Conservation (phyloP, 129 eudicot species). For the Flaveria ramosissima region DNA sequence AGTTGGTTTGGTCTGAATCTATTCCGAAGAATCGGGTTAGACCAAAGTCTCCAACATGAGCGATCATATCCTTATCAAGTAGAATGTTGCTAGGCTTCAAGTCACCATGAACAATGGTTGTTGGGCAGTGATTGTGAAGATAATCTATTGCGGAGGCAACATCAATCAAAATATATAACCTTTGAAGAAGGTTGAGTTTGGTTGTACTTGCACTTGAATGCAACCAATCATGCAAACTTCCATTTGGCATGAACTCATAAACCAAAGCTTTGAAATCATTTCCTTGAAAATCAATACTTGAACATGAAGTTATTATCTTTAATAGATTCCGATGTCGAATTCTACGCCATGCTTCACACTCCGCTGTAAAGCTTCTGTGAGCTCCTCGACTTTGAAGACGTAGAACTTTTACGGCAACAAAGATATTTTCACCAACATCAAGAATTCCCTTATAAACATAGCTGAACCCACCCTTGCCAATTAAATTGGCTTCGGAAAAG, state of each 20-base stretch:
- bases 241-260: slow-evolving; percentile 28
- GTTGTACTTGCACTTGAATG: background rate
- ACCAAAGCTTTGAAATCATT: slow-evolving; percentile 27
- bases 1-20: background rate
- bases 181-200: slow-evolving; percentile 11
- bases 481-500: slow-evolving; percentile 30
- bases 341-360: slow-evolving; percentile 33
- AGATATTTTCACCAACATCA: background rate
- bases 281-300: slow-evolving; percentile 24
- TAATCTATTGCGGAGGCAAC: slow-evolving; percentile 22
- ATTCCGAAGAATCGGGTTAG: slow-evolving; percentile 8
- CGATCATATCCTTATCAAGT: slow-evolving; percentile 20
- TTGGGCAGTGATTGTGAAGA: slow-evolving; percentile 9
- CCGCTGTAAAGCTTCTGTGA: slow-evolving; percentile 20
- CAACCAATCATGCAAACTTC: slow-evolving; percentile 31
- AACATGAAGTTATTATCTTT: slow-evolving; percentile 39
- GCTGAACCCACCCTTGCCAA: slow-evolving; percentile 29
- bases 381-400: slow-evolving; percentile 20
- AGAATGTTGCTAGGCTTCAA: slow-evolving; percentile 26
- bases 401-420: slow-evolving; percentile 40
- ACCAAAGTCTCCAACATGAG: slow-evolving; percentile 29
- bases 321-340: slow-evolving; percentile 37
- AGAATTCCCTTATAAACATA: slow-evolving; percentile 36
- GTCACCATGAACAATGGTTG: slow-evolving; percentile 22
- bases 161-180: slow-evolving; percentile 13